Base-by-base conservation (phyloP, 1,139 yeast species). In the Yamadazyma triangularis region DNA sequence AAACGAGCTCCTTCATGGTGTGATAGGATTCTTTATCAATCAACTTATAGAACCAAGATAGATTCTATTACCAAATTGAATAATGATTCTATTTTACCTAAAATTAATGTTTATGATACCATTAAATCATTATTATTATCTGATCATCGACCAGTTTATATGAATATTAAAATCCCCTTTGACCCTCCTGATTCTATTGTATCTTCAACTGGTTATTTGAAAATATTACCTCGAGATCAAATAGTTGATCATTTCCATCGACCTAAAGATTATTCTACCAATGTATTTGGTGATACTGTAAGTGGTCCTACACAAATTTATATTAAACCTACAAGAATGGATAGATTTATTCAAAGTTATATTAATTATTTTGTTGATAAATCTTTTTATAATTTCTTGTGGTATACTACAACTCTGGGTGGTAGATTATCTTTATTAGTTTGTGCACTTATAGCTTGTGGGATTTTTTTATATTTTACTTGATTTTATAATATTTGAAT, bases 1-100 rank as follows among this genome's bases (percentile, higher is more conserved):
- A 79, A 77, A 41, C 59, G 96, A 35, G 63, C 66, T 2, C 94
- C 96, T 0, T 81, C 95, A 3, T 88, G 95, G 95, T 87, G 96
- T 53, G 96, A 88, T 51, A 60, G 96, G 31, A 74, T 88, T 3
- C 51, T 88, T 27, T 85, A 62, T 46, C 72, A 74, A 36, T 53
- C 67, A 1, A 64, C 71, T 0, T 78, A 79, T 46, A 51, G 54
- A 11, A 28, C 20, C 10, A 23, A 29, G 14, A 9, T 15, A 15
- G 8, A 22, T 24, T 9, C 23, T 8, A 15, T 23, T 16, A 23
- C 28, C 25, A 13, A 27, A 21, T 5, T 26, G 28, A 9, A 24
- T 21, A 4, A 26, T 30, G 20, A 33, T 26, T 18, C 38, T 24
- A 19, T n/a, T 13, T 39, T 52, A 3, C 70, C 71, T 0, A 26